Evolutionary conservation across 371 early-diverging fungal species (phyloP), one percentile per base, ranked within the genome.

Genomic region (Funneliformis caledonium): DNA sequence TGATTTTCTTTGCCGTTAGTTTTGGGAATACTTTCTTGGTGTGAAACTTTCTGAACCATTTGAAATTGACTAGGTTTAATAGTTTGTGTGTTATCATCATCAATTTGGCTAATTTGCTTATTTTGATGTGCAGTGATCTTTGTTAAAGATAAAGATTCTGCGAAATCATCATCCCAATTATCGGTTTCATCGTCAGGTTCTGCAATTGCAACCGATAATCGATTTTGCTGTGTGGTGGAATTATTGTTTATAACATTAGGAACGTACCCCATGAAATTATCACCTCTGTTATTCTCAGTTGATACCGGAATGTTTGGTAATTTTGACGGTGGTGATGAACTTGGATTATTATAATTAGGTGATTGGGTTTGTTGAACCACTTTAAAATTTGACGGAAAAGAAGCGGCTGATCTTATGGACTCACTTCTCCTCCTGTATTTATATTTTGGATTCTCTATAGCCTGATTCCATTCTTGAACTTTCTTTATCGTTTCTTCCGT

Each of bases 111-210:
- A 48, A 83, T 82, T 45, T 87, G 82, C 11, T 85, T 82, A 78
- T 73, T 83, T 11, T 85, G 83, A n/a, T 73, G 78, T 14, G 81
- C 83, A 8, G 84, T 82, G 19, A 87, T 52, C 42, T 84, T 84
- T 37, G 85, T 52, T 4, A 82, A 81, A 9, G 81, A 43, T 10
- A 83, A 83, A 0, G 85, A 82, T 19, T 83, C 85, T 22, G 82
- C 84, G 80, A 87, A 87, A 75, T 87, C 88, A 72, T 84, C 86
- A 64, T 87, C 88, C 88, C 88, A 87, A 69, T 84, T 87, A 59
- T 85, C 84, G 1, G 79, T 83, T 42, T 75, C 76, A 8, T 76
- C 80, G 16, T 87, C 87, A 9, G 85, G 85, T 61, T 86, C 83
- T 8, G 81, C 75, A 37, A 45, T 62, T 14, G 50, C 45, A 6